Evolutionary conservation across 768 basidiomycete genomes (phyloP), one percentile per base, ranked within the genome.

Genomic region (Roridomyces roridus): DNA sequence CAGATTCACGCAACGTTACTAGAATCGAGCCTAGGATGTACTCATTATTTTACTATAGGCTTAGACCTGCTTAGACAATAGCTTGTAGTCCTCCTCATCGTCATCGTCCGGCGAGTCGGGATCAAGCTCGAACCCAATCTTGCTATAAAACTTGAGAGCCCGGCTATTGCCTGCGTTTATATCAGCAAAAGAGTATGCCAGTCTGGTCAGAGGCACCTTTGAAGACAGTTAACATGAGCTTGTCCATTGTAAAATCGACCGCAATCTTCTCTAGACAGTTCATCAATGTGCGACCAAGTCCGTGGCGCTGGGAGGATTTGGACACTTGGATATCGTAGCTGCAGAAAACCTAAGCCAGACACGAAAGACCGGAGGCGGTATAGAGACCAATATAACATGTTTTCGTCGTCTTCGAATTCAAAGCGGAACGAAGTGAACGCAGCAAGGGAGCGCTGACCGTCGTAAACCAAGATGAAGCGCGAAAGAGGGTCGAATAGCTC

Each of bases 261-360:
- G 82, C 86, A 15, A 93, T 80, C 8, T 70, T 71, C 20, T 71
- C 71, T 18, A 94, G 70, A 20, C 72, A 69, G 3, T 75, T 70
- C 67, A 87, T 76, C 45, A 94, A 67, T 20, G 69, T 63, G 55
- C 71, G 81, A 0, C 92, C 92, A 1, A 91, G 69, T 3, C 92
- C 90, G 24, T 67, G 68, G 5, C 87, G 75, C 56, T 78, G 81
- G 14, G 64, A 70, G 1, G 62, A 41, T 34, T 70, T 45, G 0
- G 75, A 70, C 3, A 93, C 80, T 65, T 94, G 92, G 4, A 93
- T 71, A 47, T 94, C 92, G 67, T 94, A 94, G 67, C 92, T 94
- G 54, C 10, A 47, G 54, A 17, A 55, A 28, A 18, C 6, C 46
- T 48, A 17, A 53, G 51, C 37, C n/a, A 23, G 7, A 15, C 35